Base-by-base conservation (phyloP, 331 rosid species). In the Prunus yedoensis region DNA sequence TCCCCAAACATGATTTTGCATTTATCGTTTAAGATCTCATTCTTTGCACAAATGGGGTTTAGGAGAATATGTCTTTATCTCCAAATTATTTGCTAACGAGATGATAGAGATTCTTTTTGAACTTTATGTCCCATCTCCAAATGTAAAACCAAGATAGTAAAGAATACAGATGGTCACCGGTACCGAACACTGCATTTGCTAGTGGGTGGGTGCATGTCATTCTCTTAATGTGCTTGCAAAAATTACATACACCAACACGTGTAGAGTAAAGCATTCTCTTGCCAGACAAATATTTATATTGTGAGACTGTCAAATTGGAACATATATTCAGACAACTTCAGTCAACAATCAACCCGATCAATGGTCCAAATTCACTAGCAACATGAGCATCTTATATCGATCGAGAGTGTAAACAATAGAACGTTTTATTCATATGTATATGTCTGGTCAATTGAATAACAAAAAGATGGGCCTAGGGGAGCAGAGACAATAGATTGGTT, bases 141-240 rank as follows among this genome's bases (percentile, higher is more conserved):
- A 68, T 69, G 4, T 51, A 16, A 38, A 2, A 68, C 58, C 38
- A 68, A 15, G 73, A 13, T 46, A 47, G 45, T 28, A 69, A 50
- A 28, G 10, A 5, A 11, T 10, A 51, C 46, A 51, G 30, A 46
- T 69, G 10, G 1, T 2, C 74, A 27, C 61, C 23, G 23, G 23
- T 23, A 23, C 23, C 47, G 17, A 66, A 45, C 71, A 45, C 9
- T 7, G 2, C 32, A 11, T 64, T 18, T 66, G 71, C 23, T 10
- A 66, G 66, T 60, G 66, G 66, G 38, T 66, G 25, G 71, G 71
- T 45, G 71, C 71, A 66, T 66, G 71, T 46, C 56, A 43, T 21
- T 66, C 35, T 14, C 28, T 43, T 47, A 2, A 21, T 14, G 20
- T 45, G 18, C 3, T 20, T 66, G 17, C 71, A 21, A 66, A 20